Base-by-base conservation (phyloP, 305 asterid species). In the Ajuga reptans region DNA sequence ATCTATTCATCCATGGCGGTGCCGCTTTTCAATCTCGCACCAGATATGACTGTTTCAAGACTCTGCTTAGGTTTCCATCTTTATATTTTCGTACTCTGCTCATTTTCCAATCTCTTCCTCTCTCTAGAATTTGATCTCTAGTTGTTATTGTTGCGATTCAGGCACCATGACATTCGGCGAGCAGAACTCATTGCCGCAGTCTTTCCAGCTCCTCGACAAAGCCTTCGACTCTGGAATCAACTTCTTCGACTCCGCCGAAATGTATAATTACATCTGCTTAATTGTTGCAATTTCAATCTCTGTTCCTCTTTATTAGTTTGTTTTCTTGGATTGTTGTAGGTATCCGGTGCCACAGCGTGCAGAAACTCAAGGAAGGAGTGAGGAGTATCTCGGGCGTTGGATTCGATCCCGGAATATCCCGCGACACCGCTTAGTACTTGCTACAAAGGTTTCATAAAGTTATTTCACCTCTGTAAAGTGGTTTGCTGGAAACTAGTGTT, bases 81-180 rank as follows among this genome's bases (percentile, higher is more conserved):
- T 14, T 14, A 17, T 14, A 10, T 46, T 0, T 42, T 69, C 43
- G 4, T 14, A 7, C 31, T 36, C 36, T 17, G 1, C 3, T 9
- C 8, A n/a, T 31, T 33, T 21, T 4, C 12, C 17, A 17, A 3
- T 62, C 39, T 14, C 1, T 9, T 6, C 12, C 60, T 10, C 39
- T 45, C 53, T 31, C 63, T 33, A 43, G 8, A 43, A 47, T 27
- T 12, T 33, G 42, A 72, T 51, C 33, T 55, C 6, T 12, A 39
- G 46, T 17, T n/a, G 42, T 34, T 36, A 14, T n/a, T 59, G 4
- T n/a, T 53, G 53, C 53, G 41, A 5, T 41, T 46, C 85, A 86
- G 96, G 92, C 24, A 89, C 90, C 58, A 89, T 91, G 98, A 81
- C 92, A 3, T 90, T 90, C 39, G 96, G 96, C 43, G 90, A 85